Evolutionary conservation across 495 filamentous ascomycete species (phyloP).

Genomic region (Parathielavia hyrcaniae): DNA sequence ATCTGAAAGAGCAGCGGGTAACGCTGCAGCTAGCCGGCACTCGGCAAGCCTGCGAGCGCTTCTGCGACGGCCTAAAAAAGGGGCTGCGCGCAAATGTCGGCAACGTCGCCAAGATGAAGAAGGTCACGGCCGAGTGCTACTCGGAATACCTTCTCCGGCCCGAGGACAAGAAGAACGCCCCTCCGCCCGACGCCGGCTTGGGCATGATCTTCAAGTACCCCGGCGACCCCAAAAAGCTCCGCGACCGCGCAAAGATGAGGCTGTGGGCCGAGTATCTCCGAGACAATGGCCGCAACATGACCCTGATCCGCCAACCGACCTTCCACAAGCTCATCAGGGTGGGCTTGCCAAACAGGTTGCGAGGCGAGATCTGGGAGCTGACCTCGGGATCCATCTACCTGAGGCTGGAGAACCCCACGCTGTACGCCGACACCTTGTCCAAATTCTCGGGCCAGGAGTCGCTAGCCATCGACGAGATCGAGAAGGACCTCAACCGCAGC

Average conservation of each 20-base stretch:
- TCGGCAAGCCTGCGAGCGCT: constrained; percentile 82
- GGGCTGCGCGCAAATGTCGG: constrained; percentile 77
- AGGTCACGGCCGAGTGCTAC: constrained; percentile 76
- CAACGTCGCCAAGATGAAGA: constrained; percentile 74
- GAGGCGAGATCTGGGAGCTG: constrained; percentile 95
- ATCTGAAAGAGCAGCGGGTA: constrained; percentile 64
- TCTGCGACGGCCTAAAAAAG: constrained; percentile 91
- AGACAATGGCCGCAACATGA: constrained; percentile 92
- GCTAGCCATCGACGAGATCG: constrained; percentile 95
- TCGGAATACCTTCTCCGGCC: constrained; percentile 81
- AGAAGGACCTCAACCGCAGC: constrained; percentile 94
- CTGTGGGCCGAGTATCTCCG: constrained; percentile 93
- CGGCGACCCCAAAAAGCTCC: constrained; percentile 88
- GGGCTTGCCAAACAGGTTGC: constrained; percentile 83
- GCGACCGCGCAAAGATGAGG: constrained; percentile 95
- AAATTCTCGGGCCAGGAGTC: constrained; percentile 79
- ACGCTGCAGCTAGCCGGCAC: constrained; percentile 85
- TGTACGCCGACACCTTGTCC: constrained; percentile 74
- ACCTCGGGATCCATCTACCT: constrained; percentile 85
- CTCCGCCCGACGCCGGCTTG: constrained; percentile 80
- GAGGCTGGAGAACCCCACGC: constrained; percentile 73
- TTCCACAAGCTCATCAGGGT: constrained; percentile 97
- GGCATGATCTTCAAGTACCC: constrained; percentile 93
- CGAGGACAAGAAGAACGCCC: constrained; percentile 50
- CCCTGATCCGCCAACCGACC: constrained; percentile 86